Conservation (phyloP, 148 eudicot species). For the Pouteria glomerata region DNA sequence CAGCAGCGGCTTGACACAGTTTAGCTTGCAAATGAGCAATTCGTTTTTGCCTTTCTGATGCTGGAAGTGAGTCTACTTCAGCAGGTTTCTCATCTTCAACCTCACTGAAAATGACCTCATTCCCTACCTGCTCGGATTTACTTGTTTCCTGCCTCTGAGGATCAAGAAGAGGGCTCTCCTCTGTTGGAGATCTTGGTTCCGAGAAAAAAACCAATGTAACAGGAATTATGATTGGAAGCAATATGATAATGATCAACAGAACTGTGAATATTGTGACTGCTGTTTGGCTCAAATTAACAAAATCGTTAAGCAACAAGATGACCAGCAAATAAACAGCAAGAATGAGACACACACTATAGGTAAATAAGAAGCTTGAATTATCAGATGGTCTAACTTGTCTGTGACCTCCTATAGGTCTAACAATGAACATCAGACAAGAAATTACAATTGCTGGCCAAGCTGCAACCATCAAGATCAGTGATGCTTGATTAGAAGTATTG, state of each 20-base stretch:
- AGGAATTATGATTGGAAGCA: constrained; percentile 45
- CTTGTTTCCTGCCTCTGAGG: constrained; percentile 23
- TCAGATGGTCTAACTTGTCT: constrained; percentile 54
- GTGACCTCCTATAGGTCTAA: constrained; percentile 56
- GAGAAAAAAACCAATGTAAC: constrained; percentile 28
- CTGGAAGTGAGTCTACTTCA: constrained; percentile 21
- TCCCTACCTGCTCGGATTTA: constrained; percentile 12
- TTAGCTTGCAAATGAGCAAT: constrained; percentile 52
- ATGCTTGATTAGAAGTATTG: constrained; percentile 28
- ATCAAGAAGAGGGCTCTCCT: constrained; percentile 40
- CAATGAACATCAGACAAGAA: constrained; percentile 42
- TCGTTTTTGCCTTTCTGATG: constrained; percentile 28
- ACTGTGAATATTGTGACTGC: constrained; percentile 21
- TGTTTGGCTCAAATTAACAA: constrained; percentile 26
- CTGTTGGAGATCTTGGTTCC: constrained; percentile 20
- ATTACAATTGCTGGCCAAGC: constrained; percentile 45
- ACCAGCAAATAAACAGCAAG: constrained; percentile 43
- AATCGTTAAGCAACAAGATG: constrained; percentile 37
- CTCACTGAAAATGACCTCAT: constrained; percentile 47
- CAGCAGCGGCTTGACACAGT: constrained; percentile 59
- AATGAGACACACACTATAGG: constrained; percentile 36
- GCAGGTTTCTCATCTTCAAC: constrained; percentile 34
- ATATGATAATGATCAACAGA: constrained; percentile 29
- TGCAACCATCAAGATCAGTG: constrained; percentile 49
- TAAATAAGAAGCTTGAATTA: constrained; percentile 41